These are phyloP conservation scores for Jimgerdemannia lactiflua DNA, from an alignment of 192 early-diverging fungal genomes.

Conservation along the genomic window DNA sequence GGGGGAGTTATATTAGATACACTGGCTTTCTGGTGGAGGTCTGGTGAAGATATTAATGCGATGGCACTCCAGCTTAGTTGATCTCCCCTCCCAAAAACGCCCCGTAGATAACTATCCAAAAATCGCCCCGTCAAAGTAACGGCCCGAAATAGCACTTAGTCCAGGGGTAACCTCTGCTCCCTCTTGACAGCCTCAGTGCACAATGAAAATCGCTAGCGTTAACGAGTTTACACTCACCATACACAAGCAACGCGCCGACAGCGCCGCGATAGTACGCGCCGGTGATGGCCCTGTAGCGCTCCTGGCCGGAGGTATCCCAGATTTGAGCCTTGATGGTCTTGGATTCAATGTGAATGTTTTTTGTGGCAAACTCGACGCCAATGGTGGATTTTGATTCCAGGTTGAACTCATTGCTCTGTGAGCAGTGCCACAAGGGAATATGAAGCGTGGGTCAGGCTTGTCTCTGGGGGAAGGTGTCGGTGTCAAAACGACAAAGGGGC, in stretches of 20 bases:
- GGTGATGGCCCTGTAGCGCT: conserved; percentile 86
- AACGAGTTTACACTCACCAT: conserved; percentile 47
- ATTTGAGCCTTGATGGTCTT: conserved; percentile 45
- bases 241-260: conserved; percentile 90
- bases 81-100: too few species aligned
- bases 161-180: too few species aligned
- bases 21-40: too few species aligned
- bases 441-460: not conserved
- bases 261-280: conserved; percentile 93
- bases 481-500: too few species aligned
- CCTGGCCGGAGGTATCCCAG: conserved; percentile 91
- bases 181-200: too few species aligned
- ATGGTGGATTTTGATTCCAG: conserved; percentile 51
- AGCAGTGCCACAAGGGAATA: not conserved
- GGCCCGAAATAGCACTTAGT: too few species aligned
- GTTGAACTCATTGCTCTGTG: conserved; percentile 46
- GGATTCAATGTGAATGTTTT: conserved; percentile 35
- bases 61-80: too few species aligned
- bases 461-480: not conserved
- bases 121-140: too few species aligned
- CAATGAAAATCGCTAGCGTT: too few species aligned
- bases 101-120: too few species aligned
- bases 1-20: not conserved
- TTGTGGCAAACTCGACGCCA: conserved; percentile 51
- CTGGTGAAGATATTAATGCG: too few species aligned